Base-by-base conservation (phyloP, 2,329 filamentous ascomycete genomes). In the Hypoxylon sp. region DNA sequence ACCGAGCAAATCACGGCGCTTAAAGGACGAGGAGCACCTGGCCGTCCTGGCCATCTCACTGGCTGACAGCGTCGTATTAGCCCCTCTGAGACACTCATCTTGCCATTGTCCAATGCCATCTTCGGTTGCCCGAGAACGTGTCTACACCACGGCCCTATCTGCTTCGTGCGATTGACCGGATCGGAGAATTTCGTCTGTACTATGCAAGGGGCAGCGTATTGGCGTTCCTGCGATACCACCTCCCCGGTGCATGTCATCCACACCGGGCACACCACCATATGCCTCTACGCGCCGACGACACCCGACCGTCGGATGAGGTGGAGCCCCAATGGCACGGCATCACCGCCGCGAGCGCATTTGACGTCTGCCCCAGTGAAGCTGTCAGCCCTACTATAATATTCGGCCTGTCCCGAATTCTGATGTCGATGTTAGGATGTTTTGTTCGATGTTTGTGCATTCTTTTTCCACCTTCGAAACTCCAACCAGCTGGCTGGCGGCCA, bases 401-500 rank as follows among this genome's bases (percentile, higher is more conserved):
- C 43, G 48, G 46, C 18, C 51, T 53, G 17, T 52, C 46, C 61
- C 35, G 50, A 33, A 15, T 13, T 47, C 27, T 33, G 5, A 4
- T 53, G 10, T 38, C 15, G 17, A 46, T 35, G 2, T 26, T 57
- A 24, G 11, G 29, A 26, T n/a, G 26, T 58, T 51, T 54, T 52
- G 37, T 26, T 50, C n/a, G 9, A 37, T 17, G 23, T 58, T 54
- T 29, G 24, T 46, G 29, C 27, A 43, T 37, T 56, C 52, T 13
- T 53, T 56, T 60, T 58, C 43, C 33, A 33, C 40, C 45, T 58
- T 40, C 48, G 26, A 15, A 40, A 46, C 46, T 55, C 48, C 51
- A 40, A 62, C 67, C 67, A 72, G 70, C 70, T 67, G 69, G 70
- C 70, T 72, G 68, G 66, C 60, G 48, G 33, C 63, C 48, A 27